Conservation (phyloP, 192 early-diverging fungal genomes). For the Coemansia sp. region DNA sequence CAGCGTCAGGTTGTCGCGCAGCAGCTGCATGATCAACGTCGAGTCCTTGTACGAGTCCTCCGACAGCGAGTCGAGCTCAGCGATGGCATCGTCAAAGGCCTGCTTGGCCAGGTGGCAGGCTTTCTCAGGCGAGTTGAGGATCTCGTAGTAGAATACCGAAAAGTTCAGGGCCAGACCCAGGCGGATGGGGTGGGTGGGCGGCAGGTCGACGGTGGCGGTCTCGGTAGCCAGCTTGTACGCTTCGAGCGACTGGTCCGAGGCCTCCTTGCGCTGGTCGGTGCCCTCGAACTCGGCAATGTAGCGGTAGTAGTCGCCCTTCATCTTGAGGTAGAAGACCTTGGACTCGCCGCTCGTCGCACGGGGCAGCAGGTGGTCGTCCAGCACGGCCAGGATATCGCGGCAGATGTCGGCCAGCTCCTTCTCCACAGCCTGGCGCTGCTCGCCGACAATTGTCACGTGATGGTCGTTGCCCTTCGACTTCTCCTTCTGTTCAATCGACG, state of each 20-base stretch:
- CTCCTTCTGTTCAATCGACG: conserved; percentile 96
- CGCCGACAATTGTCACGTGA: conserved; percentile 84
- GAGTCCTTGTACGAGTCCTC: conserved; percentile 98
- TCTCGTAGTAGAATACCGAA: conserved; percentile 99
- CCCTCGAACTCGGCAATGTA: conserved; percentile 98
- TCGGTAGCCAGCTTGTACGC: conserved; percentile 97
- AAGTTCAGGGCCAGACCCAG: conserved; percentile 97
- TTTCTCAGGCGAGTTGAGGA: conserved; percentile 89
- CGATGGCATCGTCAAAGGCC: conserved; percentile 96
- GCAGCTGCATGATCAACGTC: conserved; percentile 96
- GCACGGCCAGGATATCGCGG: conserved; percentile 87
- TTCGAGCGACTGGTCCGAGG: conserved; percentile 84
- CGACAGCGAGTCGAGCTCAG: conserved; percentile 87
- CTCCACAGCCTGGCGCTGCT: conserved; percentile 93
- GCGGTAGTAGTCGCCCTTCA: conserved; percentile 99
- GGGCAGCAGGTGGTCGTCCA: conserved; percentile 85
- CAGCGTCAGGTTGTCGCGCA: conserved; percentile 94
- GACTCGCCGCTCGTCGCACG: conserved; percentile 91
- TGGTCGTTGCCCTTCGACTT: conserved; percentile 79
- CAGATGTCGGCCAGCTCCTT: conserved; percentile 92
- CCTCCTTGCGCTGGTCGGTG: conserved; percentile 81
- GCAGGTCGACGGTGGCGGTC: conserved; percentile 74
- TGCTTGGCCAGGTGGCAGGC: conserved; percentile 91
- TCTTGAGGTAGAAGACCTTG: conserved; percentile 99
- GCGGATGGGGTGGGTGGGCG: conserved; percentile 94